A percentile compares a stretch with the other conserved stretches of the same genome.
These are phyloP conservation scores for Fomitiporia mediterranea DNA, from an alignment of 1,284 basidiomycete species.

Conservation along the genomic window DNA sequence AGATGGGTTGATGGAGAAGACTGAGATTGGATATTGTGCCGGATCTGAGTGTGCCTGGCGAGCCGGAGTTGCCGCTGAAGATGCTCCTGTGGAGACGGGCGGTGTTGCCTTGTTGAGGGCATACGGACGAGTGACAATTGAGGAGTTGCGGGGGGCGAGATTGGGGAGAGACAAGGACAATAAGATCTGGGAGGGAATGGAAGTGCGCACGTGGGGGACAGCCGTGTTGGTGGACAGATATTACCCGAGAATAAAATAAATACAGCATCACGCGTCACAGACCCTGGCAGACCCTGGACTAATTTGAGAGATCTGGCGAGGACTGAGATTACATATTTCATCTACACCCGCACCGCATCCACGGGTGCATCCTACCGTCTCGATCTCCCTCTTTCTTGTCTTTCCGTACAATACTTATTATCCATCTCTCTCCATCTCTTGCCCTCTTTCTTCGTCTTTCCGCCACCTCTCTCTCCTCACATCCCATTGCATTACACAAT, in stretches of 20 bases:
- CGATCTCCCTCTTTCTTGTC: constrained; percentile 1
- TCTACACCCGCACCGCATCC: not conserved
- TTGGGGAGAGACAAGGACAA: constrained; percentile 10
- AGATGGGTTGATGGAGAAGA: not conserved
- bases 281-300: too few relatives aligned
- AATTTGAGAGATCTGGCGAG: too few relatives aligned
- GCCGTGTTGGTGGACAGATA: too few relatives aligned
- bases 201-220: not conserved
- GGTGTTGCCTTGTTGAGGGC: not conserved
- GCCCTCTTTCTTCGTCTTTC: not conserved
- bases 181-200: constrained; percentile 11
- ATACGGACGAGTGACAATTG: not conserved
- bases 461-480: not conserved
- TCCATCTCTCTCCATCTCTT: not conserved
- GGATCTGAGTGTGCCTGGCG: constrained; percentile 4
- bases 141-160: not conserved
- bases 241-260: not conserved
- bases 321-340: not conserved
- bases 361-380: not conserved
- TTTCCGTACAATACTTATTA: not conserved
- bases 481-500: constrained; percentile 2
- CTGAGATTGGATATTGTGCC: not conserved
- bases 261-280: not conserved
- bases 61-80: not conserved
- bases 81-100: not conserved